Evolutionary conservation across 2,329 filamentous ascomycete species (phyloP), one percentile per base, ranked within the genome.

Genomic region (Calonectria leucothoes): DNA sequence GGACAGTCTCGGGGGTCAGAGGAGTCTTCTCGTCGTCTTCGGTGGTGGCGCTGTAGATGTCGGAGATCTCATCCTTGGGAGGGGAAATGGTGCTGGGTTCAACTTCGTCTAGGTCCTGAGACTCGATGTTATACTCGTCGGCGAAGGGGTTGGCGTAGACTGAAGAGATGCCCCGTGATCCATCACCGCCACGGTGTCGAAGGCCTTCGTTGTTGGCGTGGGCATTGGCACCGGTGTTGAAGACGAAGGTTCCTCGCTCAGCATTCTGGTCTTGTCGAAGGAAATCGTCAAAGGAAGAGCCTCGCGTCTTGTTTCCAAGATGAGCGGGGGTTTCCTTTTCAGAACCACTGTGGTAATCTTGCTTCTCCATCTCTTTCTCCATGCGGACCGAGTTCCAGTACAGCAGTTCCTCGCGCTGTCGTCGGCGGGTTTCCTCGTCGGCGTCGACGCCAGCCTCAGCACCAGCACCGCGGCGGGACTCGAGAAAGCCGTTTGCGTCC

Each of bases 331-430:
- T 55, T 20, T 37, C 70, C 48, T 76, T 70, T 72, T 67, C 75
- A 17, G 71, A 74, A 23, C 70, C 71, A 48, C 76, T 70, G 39
- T 74, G 76, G 20, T 75, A 73, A 61, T 78, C 77, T 70, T 72
- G 74, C 31, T 83, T 76, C 73, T 76, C 79, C 69, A 86, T 84
- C 78, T 86, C 81, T 81, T 89, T 89, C 80, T 88, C 85, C 65
- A 91, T 81, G 66, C 85, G 88, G 37, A 91, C 75, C 4, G 88
- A 86, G 79, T 93, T 93, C 91, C 91, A 93, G 78, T 92, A 93
- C 82, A 93, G 85, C 73, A 93, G 81, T 82, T 93, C 91, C 78
- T 93, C 91, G 45, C 91, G 87, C 81, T 93, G 91, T 71, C 90
- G 86, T 76, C 89, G 88, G 67, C 89, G 87, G 27, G 88, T 89